Conservation (phyloP, 2,329 filamentous ascomycete genomes). For the Lithohypha guttulata region DNA sequence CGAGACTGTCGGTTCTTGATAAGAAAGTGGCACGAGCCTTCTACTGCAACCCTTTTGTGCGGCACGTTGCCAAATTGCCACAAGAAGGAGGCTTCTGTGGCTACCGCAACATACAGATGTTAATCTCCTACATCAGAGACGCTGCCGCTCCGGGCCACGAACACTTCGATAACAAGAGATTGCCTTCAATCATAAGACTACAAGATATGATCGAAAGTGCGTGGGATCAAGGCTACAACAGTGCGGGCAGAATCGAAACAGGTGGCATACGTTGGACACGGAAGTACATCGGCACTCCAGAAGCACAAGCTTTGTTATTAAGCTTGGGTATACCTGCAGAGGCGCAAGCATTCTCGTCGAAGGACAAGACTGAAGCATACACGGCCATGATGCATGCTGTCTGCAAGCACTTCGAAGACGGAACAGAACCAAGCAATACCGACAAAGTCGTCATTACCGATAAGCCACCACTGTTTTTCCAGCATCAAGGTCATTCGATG, state of each 20-base stretch:
- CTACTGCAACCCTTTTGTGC: slow-evolving; percentile 63
- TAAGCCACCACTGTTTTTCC: slow-evolving; percentile 78
- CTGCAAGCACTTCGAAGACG: slow-evolving; percentile 60
- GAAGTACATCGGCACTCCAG: slow-evolving; percentile 90
- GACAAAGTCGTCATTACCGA: slow-evolving; percentile 60
- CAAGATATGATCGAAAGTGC: slow-evolving; percentile 80
- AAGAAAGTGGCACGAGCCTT: slow-evolving; percentile 58
- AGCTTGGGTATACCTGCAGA: slow-evolving; percentile 59
- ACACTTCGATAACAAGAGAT: slow-evolving; percentile 43
- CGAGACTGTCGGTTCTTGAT: slow-evolving; percentile 55
- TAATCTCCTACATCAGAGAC: slow-evolving; percentile 65
- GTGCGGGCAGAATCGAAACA: slow-evolving; percentile 64
- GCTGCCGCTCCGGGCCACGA: slow-evolving; percentile 46
- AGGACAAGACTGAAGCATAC: slow-evolving; percentile 36
- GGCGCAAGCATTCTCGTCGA: slow-evolving; percentile 47
- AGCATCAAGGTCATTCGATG: slow-evolving; percentile 79
- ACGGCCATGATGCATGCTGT: slow-evolving; percentile 55
- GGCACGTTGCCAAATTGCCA: slow-evolving; percentile 73
- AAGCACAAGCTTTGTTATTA: slow-evolving; percentile 72
- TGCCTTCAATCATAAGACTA: slow-evolving; percentile 70
- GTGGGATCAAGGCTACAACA: slow-evolving; percentile 77
- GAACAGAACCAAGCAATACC: slow-evolving; percentile 35
- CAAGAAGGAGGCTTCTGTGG: slow-evolving; percentile 86
- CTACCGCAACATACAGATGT: slow-evolving; percentile 89
- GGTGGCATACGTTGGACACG: slow-evolving; percentile 78